These are phyloP conservation scores for Xerocomus brunneocitrinus DNA, from an alignment of 768 basidiomycete species.

Conservation along the genomic window DNA sequence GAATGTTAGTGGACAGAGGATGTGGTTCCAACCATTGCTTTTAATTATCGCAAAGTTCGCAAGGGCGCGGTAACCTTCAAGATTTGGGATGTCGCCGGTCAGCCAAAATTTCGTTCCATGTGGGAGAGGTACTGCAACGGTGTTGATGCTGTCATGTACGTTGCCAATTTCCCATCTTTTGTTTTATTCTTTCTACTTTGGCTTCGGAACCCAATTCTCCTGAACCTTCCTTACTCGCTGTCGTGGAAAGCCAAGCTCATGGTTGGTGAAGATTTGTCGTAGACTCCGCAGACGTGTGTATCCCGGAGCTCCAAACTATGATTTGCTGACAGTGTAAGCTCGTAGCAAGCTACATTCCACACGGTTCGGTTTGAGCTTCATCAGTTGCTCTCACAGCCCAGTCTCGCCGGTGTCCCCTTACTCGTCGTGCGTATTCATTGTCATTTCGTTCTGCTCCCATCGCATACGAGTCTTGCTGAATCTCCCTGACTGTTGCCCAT, in stretches of 20 bases:
- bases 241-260: constrained; percentile 14
- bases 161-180: not conserved
- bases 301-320: not conserved
- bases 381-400: constrained; percentile 64
- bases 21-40: constrained; percentile 93
- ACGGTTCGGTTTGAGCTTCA: constrained; percentile 83
- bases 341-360: constrained; percentile 74
- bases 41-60: constrained; percentile 83
- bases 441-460: not conserved
- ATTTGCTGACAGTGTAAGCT: constrained; percentile 2
- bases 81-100: constrained; percentile 95
- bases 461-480: not conserved
- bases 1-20: constrained; percentile 82
- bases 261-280: constrained; percentile 73
- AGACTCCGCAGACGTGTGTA: constrained; percentile 79
- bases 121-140: constrained; percentile 95
- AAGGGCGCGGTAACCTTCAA: constrained; percentile 90
- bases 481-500: not conserved
- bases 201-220: not conserved
- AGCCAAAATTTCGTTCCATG: constrained; percentile 92
- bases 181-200: not conserved
- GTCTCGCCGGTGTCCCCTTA: constrained; percentile 67
- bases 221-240: not conserved
- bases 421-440: constrained; percentile 59
- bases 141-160: constrained; percentile 88